phyloP scores from a whole-genome alignment of 1,139 yeast species.

The Trichomonascaceae sp. region DNA sequence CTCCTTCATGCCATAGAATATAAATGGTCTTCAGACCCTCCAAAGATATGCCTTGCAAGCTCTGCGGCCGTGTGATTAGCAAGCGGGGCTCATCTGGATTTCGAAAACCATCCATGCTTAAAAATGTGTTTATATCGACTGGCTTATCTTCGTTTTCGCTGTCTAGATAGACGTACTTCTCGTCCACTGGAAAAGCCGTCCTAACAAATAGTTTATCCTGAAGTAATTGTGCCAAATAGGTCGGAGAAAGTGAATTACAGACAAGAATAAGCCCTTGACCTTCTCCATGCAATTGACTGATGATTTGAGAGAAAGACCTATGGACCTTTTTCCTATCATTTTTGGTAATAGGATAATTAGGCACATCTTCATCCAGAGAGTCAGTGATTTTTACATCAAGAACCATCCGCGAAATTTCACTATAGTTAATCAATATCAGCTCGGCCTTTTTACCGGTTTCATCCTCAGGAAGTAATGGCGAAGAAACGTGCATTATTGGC shows the following conservation, averaged over 20 bases:
- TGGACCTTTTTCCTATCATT: conserved; percentile 1
- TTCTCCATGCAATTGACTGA: neutral
- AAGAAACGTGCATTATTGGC: conserved; percentile 2
- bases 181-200: conserved; percentile 1
- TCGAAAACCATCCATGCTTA: neutral
- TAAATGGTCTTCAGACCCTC: neutral
- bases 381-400: neutral
- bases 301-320: neutral
- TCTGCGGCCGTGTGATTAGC: conserved; percentile 4
- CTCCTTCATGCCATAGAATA: conserved; percentile 9
- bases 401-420: neutral
- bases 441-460: neutral
- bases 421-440: neutral
- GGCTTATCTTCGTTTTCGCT: neutral
- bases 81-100: neutral
- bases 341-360: neutral
- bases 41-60: conserved; percentile 1
- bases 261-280: conserved; percentile 1
- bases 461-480: neutral
- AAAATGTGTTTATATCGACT: conserved; percentile 2
- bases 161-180: neutral
- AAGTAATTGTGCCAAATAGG: neutral
- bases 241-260: conserved; percentile 3
- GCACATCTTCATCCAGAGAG: neutral
- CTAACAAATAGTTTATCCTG: neutral